phyloP scores from a whole-genome alignment of 1,139 yeast species.

The Sporopachydermia cereana region DNA sequence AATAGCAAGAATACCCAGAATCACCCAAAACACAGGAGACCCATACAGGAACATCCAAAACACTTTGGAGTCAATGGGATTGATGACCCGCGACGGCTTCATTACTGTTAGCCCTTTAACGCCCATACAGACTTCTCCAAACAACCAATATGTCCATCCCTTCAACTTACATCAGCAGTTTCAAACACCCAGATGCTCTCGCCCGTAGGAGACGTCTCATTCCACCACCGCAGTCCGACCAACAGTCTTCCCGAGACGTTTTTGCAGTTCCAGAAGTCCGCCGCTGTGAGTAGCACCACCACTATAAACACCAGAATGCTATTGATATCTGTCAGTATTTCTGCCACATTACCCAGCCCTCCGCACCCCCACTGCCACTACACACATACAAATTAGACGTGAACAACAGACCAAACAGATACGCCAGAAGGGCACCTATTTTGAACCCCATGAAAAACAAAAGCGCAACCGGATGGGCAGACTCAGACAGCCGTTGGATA shows the following conservation, averaged over 20 bases:
- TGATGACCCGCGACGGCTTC: slow-evolving; percentile 66
- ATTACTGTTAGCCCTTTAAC: too few species aligned
- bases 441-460: slow-evolving; percentile 53
- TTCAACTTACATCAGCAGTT: slow-evolving; percentile 44
- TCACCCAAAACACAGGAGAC: slow-evolving; percentile 66
- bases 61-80: slow-evolving; percentile 81
- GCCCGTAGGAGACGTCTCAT: slow-evolving; percentile 38
- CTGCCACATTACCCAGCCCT: neutral
- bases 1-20: slow-evolving; percentile 64
- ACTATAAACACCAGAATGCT: slow-evolving; percentile 65
- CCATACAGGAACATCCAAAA: slow-evolving; percentile 76
- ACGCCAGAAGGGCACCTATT: slow-evolving; percentile 49
- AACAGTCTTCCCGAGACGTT: slow-evolving; percentile 81
- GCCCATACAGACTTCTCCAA: too few species aligned
- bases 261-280: slow-evolving; percentile 90
- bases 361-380: neutral
- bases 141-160: too few species aligned
- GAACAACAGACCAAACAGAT: slow-evolving; percentile 59
- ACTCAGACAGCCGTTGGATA: slow-evolving; percentile 37
- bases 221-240: slow-evolving; percentile 96
- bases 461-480: slow-evolving; percentile 78
- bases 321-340: neutral
- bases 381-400: slow-evolving; percentile 40
- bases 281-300: slow-evolving; percentile 63
- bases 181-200: slow-evolving; percentile 85